Evolutionary conservation across 352 stramenopile genomes (phyloP), one percentile per base, ranked within the genome.

Genomic region (Blastocystis sp.): DNA sequence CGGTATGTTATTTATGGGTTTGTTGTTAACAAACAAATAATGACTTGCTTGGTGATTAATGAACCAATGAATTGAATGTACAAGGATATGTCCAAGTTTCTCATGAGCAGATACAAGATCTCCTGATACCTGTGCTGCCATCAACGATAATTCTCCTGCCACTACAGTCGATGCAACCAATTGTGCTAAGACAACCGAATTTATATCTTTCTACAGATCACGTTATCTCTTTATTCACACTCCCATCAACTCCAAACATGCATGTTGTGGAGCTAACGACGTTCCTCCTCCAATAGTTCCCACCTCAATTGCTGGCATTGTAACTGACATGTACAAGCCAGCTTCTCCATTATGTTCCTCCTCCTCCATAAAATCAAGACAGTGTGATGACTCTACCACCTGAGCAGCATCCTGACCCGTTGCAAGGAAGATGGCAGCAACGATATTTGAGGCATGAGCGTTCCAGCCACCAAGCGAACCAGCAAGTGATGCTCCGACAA

Each of bases 261-360:
- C 91, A 37, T 90, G 73, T 91, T 97, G 93, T n/a, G 93, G 92
- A 24, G 90, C 89, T 16, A 97, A 88, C 24, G 90, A 90, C 49
- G 93, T 97, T 32, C 93, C 93, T 56, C 93, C 93, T 66, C 93
- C 93, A 58, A 97, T 93, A 39, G 93, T 96, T 58, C 93, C 93
- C 27, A 96, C 93, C 90, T 97, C 93, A 54, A 97, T 94, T 78
- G 90, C 93, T 0, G 93, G 93, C 93, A 97, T 96, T 71, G 93
- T 96, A 67, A 93, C 90, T 32, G 88, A 91, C 16, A 92, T 89
- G 88, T 92, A 89, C 21, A 92, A 56, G 49, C 87, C 88, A 2
- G 78, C 58, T 59, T 93, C 93, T 88, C 90, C 92, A 29, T 93
- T 89, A 77, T 94, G 91, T 56, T 91, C 92, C 71, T 93, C 90